Evolutionary conservation across 106 monocot species (phyloP).

Genomic region (Hemerocallis citrina): DNA sequence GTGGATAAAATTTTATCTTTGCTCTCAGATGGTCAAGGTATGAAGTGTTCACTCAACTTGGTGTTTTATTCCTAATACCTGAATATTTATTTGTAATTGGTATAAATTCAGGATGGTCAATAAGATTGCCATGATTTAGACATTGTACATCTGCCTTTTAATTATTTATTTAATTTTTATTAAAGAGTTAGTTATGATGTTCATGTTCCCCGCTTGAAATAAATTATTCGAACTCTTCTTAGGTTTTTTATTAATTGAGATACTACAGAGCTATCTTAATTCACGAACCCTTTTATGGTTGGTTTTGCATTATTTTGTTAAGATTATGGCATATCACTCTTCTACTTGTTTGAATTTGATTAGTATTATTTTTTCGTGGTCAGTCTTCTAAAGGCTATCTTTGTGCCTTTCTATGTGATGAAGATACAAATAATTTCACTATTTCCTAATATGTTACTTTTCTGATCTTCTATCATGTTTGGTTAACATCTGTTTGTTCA

Average conservation of each 20-base stretch:
- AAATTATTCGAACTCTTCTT: neutral
- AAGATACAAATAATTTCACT: neutral
- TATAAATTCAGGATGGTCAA: neutral
- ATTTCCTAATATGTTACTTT: neutral
- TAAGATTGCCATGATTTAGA: neutral
- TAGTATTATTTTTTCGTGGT: neutral
- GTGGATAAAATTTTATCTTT: slow-evolving; percentile 64
- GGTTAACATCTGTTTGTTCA: neutral
- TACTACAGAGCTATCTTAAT: neutral
- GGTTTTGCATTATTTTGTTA: neutral
- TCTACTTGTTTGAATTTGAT: neutral
- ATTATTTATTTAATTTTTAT: neutral
- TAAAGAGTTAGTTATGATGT: neutral
- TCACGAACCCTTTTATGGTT: neutral
- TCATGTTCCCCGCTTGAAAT: neutral
- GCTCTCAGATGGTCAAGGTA: slow-evolving; percentile 86
- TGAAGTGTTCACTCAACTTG: neutral
- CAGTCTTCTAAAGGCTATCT: neutral
- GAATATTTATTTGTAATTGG: neutral
- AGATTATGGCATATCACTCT: neutral
- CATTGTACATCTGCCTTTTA: neutral
- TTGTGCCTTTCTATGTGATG: neutral
- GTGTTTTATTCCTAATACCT: neutral
- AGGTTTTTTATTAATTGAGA: neutral
- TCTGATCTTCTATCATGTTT: neutral